These are phyloP conservation scores for Balakata baccata DNA, from an alignment of 345 rosid species.

Conservation along the genomic window DNA sequence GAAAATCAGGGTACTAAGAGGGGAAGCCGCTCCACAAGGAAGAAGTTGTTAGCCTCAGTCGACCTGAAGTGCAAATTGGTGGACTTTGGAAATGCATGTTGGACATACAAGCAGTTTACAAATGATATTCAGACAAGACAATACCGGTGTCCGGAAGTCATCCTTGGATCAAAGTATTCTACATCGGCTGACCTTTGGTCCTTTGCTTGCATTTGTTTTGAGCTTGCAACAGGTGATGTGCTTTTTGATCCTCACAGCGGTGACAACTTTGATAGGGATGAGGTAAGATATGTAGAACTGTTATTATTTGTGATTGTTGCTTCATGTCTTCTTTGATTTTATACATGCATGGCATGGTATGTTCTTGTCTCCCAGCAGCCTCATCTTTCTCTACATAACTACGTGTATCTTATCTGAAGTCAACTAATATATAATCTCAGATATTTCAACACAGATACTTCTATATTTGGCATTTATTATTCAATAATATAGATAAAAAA, in stretches of 20 bases:
- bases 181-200: conserved; percentile 81
- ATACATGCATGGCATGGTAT: neutral
- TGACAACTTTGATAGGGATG: conserved; percentile 70
- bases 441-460: neutral
- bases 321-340: neutral
- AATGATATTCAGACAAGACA: conserved; percentile 74
- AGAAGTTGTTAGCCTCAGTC: conserved; percentile 42
- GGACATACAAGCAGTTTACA: conserved; percentile 78
- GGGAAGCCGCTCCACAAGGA: conserved; percentile 48
- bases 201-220: conserved; percentile 76
- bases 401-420: neutral
- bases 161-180: conserved; percentile 74
- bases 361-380: neutral
- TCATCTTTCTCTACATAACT: neutral
- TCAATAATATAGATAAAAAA: neutral
- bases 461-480: neutral
- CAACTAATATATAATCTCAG: neutral
- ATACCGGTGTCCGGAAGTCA: conserved; percentile 71
- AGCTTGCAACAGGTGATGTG: conserved; percentile 74
- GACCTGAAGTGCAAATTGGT: conserved; percentile 67
- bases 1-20: conserved; percentile 40
- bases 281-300: conserved; percentile 39
- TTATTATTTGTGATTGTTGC: neutral
- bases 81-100: conserved; percentile 77
- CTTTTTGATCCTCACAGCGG: conserved; percentile 74